Percentiles rank a stretch among this genome's conserved stretches.
phyloP scores from a whole-genome alignment of 2,329 filamentous ascomycete genomes.

The Pestalotiopsis sp. region DNA sequence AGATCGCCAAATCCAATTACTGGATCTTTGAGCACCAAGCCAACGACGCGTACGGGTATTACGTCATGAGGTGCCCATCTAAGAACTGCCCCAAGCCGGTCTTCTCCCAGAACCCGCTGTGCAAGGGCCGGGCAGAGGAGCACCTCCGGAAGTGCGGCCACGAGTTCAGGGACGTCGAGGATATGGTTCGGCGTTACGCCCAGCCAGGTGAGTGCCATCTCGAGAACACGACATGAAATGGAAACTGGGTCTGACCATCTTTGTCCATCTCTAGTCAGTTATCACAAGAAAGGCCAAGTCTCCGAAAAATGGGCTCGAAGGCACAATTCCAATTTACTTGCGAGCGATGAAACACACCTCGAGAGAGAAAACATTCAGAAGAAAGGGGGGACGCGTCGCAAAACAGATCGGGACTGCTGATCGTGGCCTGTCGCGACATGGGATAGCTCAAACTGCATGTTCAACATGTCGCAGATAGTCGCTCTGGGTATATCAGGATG shows the following conservation, averaged over 20 bases:
- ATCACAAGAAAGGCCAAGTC: not conserved
- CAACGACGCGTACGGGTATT: constrained; percentile 4
- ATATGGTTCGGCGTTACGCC: constrained; percentile 16
- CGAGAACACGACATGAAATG: not conserved
- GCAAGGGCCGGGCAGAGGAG: not conserved
- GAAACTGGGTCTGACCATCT: not conserved
- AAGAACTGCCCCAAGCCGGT: constrained; percentile 13
- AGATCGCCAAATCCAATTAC: constrained; percentile 13
- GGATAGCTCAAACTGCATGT: no score
- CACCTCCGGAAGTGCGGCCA: constrained; percentile 13
- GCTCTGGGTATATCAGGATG: no score
- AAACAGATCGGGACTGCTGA: no score
- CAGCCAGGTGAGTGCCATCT: constrained; percentile 11
- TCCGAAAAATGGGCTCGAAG: constrained; percentile 6
- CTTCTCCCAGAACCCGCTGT: constrained; percentile 16
- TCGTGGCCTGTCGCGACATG: no score
- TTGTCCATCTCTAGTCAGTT: not conserved
- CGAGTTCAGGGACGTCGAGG: constrained; percentile 1
- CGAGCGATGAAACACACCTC: constrained; percentile 11
- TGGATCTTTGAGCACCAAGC: constrained; percentile 15
- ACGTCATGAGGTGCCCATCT: constrained; percentile 14
- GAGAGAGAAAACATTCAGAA: constrained; percentile 7
- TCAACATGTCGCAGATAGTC: no score
- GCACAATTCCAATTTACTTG: constrained; percentile 9
- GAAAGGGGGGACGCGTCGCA: no score